These are phyloP conservation scores for Cladophialophora bantiana DNA, from an alignment of 2,329 filamentous ascomycete genomes.

Conservation along the genomic window DNA sequence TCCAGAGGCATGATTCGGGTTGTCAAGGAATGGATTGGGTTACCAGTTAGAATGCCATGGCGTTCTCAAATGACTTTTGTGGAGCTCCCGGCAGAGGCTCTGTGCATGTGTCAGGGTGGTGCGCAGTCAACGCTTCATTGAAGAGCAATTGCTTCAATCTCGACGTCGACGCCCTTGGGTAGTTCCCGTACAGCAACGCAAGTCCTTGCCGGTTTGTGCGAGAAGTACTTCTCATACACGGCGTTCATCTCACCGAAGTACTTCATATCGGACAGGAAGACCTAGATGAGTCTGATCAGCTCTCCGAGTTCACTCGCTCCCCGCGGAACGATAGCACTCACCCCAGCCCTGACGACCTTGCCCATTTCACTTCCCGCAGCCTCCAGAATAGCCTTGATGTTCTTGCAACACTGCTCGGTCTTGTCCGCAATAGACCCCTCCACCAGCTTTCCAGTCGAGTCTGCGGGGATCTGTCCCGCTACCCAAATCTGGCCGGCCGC, in stretches of 20 bases:
- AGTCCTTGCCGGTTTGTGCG: slow-evolving; percentile 67
- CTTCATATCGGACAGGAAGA: slow-evolving; percentile 91
- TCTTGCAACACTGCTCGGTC: slow-evolving; percentile 75
- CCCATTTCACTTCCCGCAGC: slow-evolving; percentile 79
- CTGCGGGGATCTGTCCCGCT: slow-evolving; percentile 78
- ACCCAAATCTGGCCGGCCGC: slow-evolving; percentile 73
- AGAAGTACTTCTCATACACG: slow-evolving; percentile 74
- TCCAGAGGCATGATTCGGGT: background rate
- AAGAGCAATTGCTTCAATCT: slow-evolving; percentile 70
- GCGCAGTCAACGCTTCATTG: slow-evolving; percentile 43
- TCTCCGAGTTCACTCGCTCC: background rate
- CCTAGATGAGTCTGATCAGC: slow-evolving; percentile 46
- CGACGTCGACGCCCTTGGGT: slow-evolving; percentile 68
- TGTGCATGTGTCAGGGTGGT: background rate
- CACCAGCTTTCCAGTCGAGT: slow-evolving; percentile 66
- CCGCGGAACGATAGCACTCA: slow-evolving; percentile 41
- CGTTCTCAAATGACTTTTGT: slow-evolving; percentile 3
- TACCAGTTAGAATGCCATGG: background rate
- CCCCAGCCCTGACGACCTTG: slow-evolving; percentile 86
- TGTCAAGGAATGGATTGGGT: background rate
- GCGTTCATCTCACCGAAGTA: slow-evolving; percentile 83
- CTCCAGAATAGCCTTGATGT: slow-evolving; percentile 81
- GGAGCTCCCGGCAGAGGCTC: background rate
- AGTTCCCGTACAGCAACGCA: slow-evolving; percentile 69
- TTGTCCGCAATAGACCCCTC: slow-evolving; percentile 71